phyloP scores from a whole-genome alignment of 208 protist species.

The Leptomonas pyrrhocoris region DNA sequence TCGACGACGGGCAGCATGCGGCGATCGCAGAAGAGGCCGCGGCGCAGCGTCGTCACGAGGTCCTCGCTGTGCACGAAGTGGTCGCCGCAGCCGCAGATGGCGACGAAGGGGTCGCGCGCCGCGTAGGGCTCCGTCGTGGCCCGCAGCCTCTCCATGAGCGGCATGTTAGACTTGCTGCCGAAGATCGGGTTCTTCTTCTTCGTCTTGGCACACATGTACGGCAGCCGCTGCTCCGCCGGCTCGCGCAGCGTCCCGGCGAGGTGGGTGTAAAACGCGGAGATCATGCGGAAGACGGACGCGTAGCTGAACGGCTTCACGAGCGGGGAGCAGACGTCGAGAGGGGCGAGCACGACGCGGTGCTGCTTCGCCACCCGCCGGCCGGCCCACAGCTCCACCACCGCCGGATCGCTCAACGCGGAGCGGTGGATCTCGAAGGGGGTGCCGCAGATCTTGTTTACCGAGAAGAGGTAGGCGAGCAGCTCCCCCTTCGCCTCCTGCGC shows the following conservation, averaged over 20 bases:
- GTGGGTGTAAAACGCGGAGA: slow-evolving; percentile 83
- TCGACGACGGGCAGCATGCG: slow-evolving; percentile 81
- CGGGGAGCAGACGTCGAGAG: slow-evolving; percentile 55
- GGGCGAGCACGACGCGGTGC: slow-evolving; percentile 81
- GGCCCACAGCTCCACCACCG: slow-evolving; percentile 65
- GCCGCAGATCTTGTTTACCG: slow-evolving; percentile 68
- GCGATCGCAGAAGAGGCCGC: slow-evolving; percentile 84
- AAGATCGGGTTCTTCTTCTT: slow-evolving; percentile 72
- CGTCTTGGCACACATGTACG: slow-evolving; percentile 68
- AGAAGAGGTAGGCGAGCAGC: slow-evolving; percentile 82
- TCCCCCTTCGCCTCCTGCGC: slow-evolving; percentile 65
- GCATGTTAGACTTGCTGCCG: slow-evolving; percentile 40
- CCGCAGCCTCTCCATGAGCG: slow-evolving; percentile 55
- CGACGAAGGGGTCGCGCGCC: slow-evolving; percentile 83
- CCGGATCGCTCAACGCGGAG: slow-evolving; percentile 78
- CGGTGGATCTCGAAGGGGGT: slow-evolving; percentile 88
- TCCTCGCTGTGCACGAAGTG: slow-evolving; percentile 82
- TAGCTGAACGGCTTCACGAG: slow-evolving; percentile 53
- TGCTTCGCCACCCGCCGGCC: slow-evolving; percentile 40
- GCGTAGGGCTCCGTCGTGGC: slow-evolving; percentile 63
- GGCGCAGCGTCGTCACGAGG: slow-evolving; percentile 77
- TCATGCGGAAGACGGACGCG: slow-evolving; percentile 56
- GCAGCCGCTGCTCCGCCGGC: slow-evolving; percentile 52
- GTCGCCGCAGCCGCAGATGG: slow-evolving; percentile 87
- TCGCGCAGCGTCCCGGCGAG: slow-evolving; percentile 52